Conservation (phyloP, 306 rosid species). For the Cercis canadensis region DNA sequence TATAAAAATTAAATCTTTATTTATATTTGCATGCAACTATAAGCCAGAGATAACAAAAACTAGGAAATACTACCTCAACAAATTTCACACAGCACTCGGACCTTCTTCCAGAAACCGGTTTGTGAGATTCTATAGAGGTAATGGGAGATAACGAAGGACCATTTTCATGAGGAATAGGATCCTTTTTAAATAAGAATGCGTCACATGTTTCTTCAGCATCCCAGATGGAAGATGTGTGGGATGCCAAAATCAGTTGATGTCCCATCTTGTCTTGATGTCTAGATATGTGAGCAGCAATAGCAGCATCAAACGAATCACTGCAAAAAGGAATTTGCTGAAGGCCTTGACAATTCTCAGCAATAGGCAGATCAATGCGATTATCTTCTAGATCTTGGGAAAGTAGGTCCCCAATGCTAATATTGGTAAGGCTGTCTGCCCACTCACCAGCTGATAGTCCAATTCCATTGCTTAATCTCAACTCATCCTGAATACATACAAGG, state of each 20-base stretch:
- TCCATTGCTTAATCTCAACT: slow-evolving; percentile 44
- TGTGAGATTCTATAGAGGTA: slow-evolving; percentile 35
- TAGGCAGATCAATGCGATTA: slow-evolving; percentile 43
- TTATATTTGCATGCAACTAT: slow-evolving; percentile 23
- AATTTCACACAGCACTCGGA: slow-evolving; percentile 33
- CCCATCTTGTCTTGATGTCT: slow-evolving; percentile 51
- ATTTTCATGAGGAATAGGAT: slow-evolving; percentile 33
- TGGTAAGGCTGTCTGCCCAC: slow-evolving; percentile 77
- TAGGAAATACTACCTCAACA: slow-evolving; percentile 48
- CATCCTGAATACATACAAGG: slow-evolving; percentile 51
- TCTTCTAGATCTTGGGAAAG: slow-evolving; percentile 53
- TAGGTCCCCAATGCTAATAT: slow-evolving; percentile 62
- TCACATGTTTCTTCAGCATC: slow-evolving; percentile 74
- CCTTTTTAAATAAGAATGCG: slow-evolving; percentile 60
- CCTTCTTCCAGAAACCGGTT: slow-evolving; percentile 35
- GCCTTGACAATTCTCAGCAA: slow-evolving; percentile 44
- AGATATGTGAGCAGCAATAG: slow-evolving; percentile 68
- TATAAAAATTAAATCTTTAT: background rate
- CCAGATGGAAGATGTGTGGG: slow-evolving; percentile 60
- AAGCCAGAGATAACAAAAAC: slow-evolving; percentile 1
- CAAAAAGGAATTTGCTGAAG: slow-evolving; percentile 63
- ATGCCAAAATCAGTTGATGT: slow-evolving; percentile 42
- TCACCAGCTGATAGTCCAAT: slow-evolving; percentile 55
- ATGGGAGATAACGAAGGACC: slow-evolving; percentile 35
- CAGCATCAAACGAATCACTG: slow-evolving; percentile 77